phyloP scores from a whole-genome alignment of 768 basidiomycete genomes.

The Calocybe cyanea region DNA sequence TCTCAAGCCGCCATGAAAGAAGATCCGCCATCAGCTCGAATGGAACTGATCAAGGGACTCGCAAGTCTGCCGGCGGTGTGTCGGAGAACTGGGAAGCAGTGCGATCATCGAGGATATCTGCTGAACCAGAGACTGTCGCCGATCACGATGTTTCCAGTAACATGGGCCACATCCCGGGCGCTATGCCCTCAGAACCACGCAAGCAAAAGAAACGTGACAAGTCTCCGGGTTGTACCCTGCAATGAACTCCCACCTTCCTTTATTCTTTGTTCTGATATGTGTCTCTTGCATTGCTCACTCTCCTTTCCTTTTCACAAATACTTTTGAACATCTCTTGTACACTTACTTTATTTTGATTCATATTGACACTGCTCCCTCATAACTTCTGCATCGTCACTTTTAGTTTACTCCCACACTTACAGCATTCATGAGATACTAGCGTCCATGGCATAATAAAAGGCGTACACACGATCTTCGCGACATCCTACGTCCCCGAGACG shows the following conservation, averaged over 20 bases:
- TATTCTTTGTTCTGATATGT: background rate
- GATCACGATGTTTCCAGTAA: slow-evolving; percentile 21
- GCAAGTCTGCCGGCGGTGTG: slow-evolving; percentile 8
- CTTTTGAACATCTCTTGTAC: no score
- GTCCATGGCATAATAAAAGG: no score
- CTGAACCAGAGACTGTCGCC: slow-evolving; percentile 25
- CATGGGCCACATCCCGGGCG: slow-evolving; percentile 26
- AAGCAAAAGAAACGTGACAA: slow-evolving; percentile 33
- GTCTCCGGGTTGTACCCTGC: slow-evolving; percentile 38
- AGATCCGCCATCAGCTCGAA: slow-evolving; percentile 8
- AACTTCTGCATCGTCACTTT: slow-evolving; percentile 17
- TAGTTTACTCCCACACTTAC: slow-evolving; percentile 12
- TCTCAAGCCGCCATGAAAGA: slow-evolving; percentile 19
- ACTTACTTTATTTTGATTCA: slow-evolving; percentile 14
- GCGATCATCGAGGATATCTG: slow-evolving; percentile 29
- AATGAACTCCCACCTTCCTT: slow-evolving; percentile 21
- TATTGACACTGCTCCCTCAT: slow-evolving; percentile 6
- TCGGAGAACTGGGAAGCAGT: slow-evolving; percentile 11
- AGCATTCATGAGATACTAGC: background rate
- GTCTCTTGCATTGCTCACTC: slow-evolving; percentile 5
- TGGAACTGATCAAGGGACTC: slow-evolving; percentile 9
- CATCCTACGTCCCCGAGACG: background rate
- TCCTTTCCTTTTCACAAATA: slow-evolving; percentile 4
- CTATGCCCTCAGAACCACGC: slow-evolving; percentile 23
- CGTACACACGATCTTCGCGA: no score